Conservation (phyloP, 495 filamentous ascomycete genomes). For the Elasticomyces elasticus region DNA sequence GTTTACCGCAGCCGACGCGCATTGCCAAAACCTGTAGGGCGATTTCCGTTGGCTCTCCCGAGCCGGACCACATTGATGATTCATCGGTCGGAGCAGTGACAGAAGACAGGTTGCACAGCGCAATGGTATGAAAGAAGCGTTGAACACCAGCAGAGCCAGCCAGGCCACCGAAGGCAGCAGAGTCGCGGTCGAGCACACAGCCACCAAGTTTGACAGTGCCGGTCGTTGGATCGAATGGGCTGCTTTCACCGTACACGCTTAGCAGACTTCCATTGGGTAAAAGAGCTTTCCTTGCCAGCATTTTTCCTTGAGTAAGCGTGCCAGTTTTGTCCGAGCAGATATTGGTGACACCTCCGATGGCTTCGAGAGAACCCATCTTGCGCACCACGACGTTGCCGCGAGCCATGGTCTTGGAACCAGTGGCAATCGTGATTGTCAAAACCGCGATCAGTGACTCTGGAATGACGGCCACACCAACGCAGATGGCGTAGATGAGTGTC, state of each 20-base stretch:
- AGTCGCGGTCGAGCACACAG: conserved; percentile 11
- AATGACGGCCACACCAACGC: conserved; percentile 60
- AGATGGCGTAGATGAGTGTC: conserved; percentile 58
- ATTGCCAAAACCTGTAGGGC: conserved; percentile 43
- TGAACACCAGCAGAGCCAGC: conserved; percentile 24
- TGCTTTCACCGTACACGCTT: conserved; percentile 21
- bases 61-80: conserved; percentile 34
- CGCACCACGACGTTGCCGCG: conserved; percentile 58
- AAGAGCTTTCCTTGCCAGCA: conserved; percentile 46
- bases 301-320: conserved; percentile 51
- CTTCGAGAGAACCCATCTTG: conserved; percentile 55
- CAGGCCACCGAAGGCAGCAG: no score
- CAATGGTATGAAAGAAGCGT: conserved; percentile 26
- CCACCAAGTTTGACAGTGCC: conserved; percentile 20
- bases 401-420: conserved; percentile 64
- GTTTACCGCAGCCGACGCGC: conserved; percentile 40
- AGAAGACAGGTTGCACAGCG: conserved; percentile 25
- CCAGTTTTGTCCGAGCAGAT: conserved; percentile 57
- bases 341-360: conserved; percentile 48
- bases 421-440: conserved; percentile 64
- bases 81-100: conserved; percentile 10
- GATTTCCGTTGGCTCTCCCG: conserved; percentile 47
- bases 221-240: conserved; percentile 28
- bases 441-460: conserved; percentile 67
- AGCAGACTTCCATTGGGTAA: conserved; percentile 26